Conservation (phyloP, 2,329 filamentous ascomycete genomes). For the Aspergillus glaucus region DNA sequence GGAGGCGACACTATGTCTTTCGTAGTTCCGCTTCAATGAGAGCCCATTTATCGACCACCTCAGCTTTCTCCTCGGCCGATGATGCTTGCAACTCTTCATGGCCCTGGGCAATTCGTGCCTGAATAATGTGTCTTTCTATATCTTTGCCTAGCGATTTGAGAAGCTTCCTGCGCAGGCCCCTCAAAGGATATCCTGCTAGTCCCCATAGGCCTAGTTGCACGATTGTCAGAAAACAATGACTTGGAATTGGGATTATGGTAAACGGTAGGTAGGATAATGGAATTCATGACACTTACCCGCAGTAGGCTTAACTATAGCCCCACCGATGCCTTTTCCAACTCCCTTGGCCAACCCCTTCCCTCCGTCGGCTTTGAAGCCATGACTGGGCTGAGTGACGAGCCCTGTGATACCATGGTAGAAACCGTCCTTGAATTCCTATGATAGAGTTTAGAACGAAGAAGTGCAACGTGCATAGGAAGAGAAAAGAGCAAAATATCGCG, state of each 20-base stretch:
- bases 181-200: slow-evolving; percentile 8
- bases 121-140: too few species aligned
- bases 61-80: too few species aligned
- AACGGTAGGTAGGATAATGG: neutral
- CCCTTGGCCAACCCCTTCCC: slow-evolving; percentile 4
- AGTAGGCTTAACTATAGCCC: slow-evolving; percentile 7
- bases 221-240: neutral
- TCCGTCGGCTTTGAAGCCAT: slow-evolving; percentile 5
- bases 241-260: neutral
- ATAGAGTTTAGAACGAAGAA: too few species aligned
- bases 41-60: too few species aligned
- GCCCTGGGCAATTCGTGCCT: too few species aligned
- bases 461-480: too few species aligned
- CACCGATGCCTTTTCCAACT: slow-evolving; percentile 6
- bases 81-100: too few species aligned
- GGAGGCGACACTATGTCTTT: too few species aligned
- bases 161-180: too few species aligned
- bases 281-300: slow-evolving; percentile 3
- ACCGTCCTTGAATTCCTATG: slow-evolving; percentile 8
- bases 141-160: too few species aligned
- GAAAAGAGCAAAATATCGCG: too few species aligned
- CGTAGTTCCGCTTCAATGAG: too few species aligned
- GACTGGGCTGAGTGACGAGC: slow-evolving; percentile 5
- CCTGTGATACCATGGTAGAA: slow-evolving; percentile 8
- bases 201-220: slow-evolving; percentile 8